Conservation (phyloP, 306 rosid genomes). For the Malus domestica region DNA sequence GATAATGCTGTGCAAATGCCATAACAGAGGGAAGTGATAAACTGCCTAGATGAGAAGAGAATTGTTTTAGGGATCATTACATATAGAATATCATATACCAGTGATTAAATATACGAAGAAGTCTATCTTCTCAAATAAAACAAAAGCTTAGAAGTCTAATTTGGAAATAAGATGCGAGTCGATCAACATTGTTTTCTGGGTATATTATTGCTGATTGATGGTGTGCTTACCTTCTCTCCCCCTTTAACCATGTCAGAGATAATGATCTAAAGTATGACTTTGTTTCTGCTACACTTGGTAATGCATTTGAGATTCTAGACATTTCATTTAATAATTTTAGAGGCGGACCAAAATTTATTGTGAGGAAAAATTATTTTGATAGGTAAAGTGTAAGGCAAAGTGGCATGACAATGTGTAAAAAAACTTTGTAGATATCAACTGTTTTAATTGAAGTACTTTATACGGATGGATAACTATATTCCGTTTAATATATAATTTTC, state of each 20-base stretch:
- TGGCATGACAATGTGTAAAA: not conserved
- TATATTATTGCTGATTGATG: not conserved
- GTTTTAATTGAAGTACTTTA: not conserved
- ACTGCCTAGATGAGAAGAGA: not conserved
- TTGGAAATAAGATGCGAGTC: not conserved
- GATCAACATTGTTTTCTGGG: not conserved
- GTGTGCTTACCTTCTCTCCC: not conserved
- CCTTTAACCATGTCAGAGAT: not conserved
- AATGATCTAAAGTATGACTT: not conserved
- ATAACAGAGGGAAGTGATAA: not conserved
- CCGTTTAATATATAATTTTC: not conserved
- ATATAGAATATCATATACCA: not conserved
- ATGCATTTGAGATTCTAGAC: not conserved
- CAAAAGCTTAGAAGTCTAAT: not conserved
- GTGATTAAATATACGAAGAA: not conserved
- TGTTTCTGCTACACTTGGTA: not conserved
- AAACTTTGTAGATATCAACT: not conserved
- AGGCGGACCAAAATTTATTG: not conserved
- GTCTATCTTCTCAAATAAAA: not conserved
- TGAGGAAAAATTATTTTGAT: not conserved
- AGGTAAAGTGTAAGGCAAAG: not conserved
- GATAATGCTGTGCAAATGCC: not conserved
- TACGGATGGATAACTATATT: not conserved
- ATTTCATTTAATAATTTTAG: not conserved
- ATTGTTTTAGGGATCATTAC: not conserved